Evolutionary conservation across 352 stramenopile genomes (phyloP).

Genomic region (Phytophthora sp.): DNA sequence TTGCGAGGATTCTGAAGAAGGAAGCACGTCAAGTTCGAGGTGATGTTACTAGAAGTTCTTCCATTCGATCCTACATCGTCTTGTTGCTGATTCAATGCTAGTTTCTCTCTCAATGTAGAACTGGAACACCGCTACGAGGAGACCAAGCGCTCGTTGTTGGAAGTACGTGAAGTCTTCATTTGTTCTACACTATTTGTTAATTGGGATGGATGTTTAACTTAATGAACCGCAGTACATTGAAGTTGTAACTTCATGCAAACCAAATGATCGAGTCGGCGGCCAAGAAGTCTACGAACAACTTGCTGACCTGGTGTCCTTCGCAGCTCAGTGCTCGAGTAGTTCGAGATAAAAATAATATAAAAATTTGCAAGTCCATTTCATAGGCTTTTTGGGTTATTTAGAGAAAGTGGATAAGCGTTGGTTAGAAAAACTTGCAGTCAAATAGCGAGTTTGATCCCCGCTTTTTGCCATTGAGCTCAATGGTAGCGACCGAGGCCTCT

Average conservation of each 20-base stretch:
- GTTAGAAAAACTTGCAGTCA: slow-evolving; percentile 50
- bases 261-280: slow-evolving; percentile 46
- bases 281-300: slow-evolving; percentile 70
- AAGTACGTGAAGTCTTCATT: slow-evolving; percentile 26
- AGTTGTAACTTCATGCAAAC: slow-evolving; percentile 56
- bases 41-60: slow-evolving; percentile 12
- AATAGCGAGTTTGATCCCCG: slow-evolving; percentile 41
- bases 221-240: slow-evolving; percentile 44
- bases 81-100: neutral
- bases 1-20: slow-evolving; percentile 40
- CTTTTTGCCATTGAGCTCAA: slow-evolving; percentile 44
- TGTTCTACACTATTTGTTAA: slow-evolving; percentile 2
- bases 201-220: neutral
- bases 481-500: slow-evolving; percentile 25
- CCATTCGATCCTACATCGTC: neutral
- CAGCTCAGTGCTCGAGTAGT: slow-evolving; percentile 38
- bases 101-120: slow-evolving; percentile 32
- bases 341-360: neutral
- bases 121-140: slow-evolving; percentile 62
- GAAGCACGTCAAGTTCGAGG: slow-evolving; percentile 52
- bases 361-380: slow-evolving; percentile 1
- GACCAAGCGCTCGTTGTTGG: slow-evolving; percentile 59
- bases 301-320: slow-evolving; percentile 52
- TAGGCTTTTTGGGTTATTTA: neutral
- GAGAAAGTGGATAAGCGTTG: neutral